Conservation (phyloP, 2,329 filamentous ascomycete genomes). For the Neonectria punicea region DNA sequence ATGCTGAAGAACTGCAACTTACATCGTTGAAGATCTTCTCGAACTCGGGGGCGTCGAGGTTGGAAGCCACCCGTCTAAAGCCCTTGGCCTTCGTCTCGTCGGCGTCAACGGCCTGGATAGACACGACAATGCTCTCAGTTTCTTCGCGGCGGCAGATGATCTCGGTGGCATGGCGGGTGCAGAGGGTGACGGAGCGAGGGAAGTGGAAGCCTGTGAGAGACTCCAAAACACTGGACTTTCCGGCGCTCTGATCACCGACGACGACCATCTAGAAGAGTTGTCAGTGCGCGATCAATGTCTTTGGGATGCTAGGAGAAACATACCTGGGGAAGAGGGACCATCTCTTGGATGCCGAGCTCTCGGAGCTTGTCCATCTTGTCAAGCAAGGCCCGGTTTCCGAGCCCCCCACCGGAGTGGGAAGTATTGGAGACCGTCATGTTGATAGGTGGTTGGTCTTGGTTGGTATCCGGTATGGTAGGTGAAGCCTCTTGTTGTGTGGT, state of each 20-base stretch:
- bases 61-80: constrained; percentile 43
- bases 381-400: constrained; percentile 39
- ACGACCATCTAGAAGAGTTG: constrained; percentile 74
- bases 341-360: constrained; percentile 51
- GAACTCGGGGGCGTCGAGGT: constrained; percentile 46
- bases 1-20: constrained; percentile 2
- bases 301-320: background rate
- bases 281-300: fast-evolving
- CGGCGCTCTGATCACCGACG: constrained; percentile 86
- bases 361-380: constrained; percentile 56
- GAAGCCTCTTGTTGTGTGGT: background rate
- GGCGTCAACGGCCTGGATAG: constrained; percentile 47
- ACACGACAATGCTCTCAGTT: constrained; percentile 50
- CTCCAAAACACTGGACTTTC: constrained; percentile 86
- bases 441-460: background rate
- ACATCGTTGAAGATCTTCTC: constrained; percentile 54
- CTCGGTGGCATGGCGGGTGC: constrained; percentile 61
- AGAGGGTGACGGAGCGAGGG: constrained; percentile 55
- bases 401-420: constrained; percentile 16
- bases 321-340: constrained; percentile 65
- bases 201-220: constrained; percentile 64
- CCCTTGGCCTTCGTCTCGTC: constrained; percentile 22
- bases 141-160: constrained; percentile 55
- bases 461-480: background rate
- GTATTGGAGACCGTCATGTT: constrained; percentile 23